These are phyloP conservation scores for Linderniella brevidens DNA, from an alignment of 257 asterid species.

Conservation along the genomic window DNA sequence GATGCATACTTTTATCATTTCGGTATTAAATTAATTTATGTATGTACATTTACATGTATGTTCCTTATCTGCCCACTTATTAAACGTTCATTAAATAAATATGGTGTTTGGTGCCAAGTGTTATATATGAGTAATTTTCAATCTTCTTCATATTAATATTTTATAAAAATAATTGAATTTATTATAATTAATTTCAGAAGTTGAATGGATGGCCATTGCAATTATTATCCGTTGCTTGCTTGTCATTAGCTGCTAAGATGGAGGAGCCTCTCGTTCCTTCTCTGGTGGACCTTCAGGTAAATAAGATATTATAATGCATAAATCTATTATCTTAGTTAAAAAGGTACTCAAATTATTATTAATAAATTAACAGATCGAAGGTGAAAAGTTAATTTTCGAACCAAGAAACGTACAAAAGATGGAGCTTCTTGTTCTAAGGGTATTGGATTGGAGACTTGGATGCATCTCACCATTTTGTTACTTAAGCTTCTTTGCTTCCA, in stretches of 20 bases:
- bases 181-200: constrained; percentile 26
- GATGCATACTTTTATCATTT: too few species aligned
- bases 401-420: constrained; percentile 64
- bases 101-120: not conserved
- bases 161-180: not conserved
- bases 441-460: constrained; percentile 80
- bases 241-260: constrained; percentile 93
- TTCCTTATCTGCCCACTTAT: too few species aligned
- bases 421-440: constrained; percentile 80
- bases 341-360: not conserved
- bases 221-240: constrained; percentile 75
- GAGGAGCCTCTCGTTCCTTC: constrained; percentile 92
- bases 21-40: too few species aligned
- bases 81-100: too few species aligned
- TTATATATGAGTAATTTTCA: too few species aligned
- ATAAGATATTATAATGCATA: not conserved
- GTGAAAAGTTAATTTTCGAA: constrained; percentile 58
- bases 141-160: constrained; percentile 1
- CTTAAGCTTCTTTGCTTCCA: constrained; percentile 54
- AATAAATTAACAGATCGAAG: constrained; percentile 44
- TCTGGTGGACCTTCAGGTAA: constrained; percentile 83
- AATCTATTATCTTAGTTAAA: not conserved
- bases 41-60: too few species aligned
- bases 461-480: constrained; percentile 70
- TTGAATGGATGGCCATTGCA: constrained; percentile 79